A percentile compares a stretch with the other conserved stretches of the same genome.
Evolutionary conservation across 169 alveolate species (phyloP).

Genomic region (Cryptosporidium sp.): DNA sequence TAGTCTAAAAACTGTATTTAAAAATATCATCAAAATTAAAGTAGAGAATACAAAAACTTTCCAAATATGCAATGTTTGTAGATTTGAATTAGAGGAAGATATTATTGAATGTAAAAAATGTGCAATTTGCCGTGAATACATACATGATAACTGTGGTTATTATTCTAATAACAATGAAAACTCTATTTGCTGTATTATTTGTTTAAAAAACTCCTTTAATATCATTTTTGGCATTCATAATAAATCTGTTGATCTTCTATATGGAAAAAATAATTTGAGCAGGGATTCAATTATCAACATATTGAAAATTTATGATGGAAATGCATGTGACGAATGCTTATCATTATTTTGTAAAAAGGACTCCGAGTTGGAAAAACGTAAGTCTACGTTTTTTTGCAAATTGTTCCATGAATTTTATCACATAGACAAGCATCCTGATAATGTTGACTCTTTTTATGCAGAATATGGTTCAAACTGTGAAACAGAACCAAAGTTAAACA

Average conservation of each 20-base stretch:
- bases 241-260: background rate
- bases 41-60: background rate
- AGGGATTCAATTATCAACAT: background rate
- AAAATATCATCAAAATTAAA: constrained; percentile 7
- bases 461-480: constrained; percentile 11
- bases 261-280: background rate
- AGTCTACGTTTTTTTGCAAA: constrained; percentile 29
- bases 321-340: constrained; percentile 40
- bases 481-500: background rate
- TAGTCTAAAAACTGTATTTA: background rate
- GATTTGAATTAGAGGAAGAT: constrained; percentile 2
- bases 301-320: constrained; percentile 6
- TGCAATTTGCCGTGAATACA: background rate
- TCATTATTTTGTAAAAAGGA: constrained; percentile 12
- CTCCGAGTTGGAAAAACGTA: constrained; percentile 13
- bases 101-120: constrained; percentile 3
- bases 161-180: background rate
- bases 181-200: constrained; percentile 16
- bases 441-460: constrained; percentile 59
- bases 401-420: constrained; percentile 23
- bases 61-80: constrained; percentile 47
- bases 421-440: constrained; percentile 15
- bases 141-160: constrained; percentile 60
- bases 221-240: constrained; percentile 37
- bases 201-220: constrained; percentile 28